phyloP scores from a whole-genome alignment of 1,284 basidiomycete species.

The Coniophora puteana region DNA sequence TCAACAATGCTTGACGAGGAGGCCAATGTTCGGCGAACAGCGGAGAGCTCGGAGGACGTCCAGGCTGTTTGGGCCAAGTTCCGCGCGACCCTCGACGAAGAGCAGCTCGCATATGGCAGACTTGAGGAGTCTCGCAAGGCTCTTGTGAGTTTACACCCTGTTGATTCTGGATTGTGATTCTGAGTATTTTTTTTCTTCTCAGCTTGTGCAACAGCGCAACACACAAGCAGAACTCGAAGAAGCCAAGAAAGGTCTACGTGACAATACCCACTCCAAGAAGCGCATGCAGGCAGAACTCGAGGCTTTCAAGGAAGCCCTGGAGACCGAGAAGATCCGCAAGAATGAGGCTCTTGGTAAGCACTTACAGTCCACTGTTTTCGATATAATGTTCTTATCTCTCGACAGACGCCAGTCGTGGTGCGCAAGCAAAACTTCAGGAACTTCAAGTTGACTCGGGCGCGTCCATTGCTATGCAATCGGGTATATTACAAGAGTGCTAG shows the following conservation, averaged over 20 bases:
- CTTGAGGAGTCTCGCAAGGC: conserved; percentile 73
- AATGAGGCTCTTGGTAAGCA: conserved; percentile 56
- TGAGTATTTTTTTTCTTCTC: conserved; percentile 6
- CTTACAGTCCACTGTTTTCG: neutral
- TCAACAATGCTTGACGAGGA: conserved; percentile 61
- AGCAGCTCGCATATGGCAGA: conserved; percentile 58
- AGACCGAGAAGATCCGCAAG: conserved; percentile 47
- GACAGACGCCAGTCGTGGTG: conserved; percentile 54
- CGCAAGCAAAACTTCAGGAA: conserved; percentile 63
- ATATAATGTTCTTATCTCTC: neutral
- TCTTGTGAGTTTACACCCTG: conserved; percentile 40
- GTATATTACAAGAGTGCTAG: conserved; percentile 29
- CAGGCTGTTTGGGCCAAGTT: conserved; percentile 70
- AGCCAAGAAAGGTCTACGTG: conserved; percentile 57
- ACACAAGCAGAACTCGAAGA: conserved; percentile 62
- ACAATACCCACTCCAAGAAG: conserved; percentile 52
- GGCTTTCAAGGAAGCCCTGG: conserved; percentile 53
- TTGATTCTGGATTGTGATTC: neutral
- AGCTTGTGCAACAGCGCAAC: conserved; percentile 69
- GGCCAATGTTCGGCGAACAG: conserved; percentile 55
- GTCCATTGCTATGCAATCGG: conserved; percentile 56
- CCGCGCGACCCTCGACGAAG: conserved; percentile 56
- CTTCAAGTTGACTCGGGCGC: conserved; percentile 60
- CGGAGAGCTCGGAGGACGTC: conserved; percentile 57
- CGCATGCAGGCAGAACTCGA: conserved; percentile 56